Base-by-base conservation (phyloP, 495 filamentous ascomycete genomes). In the Xylaria cubensis region DNA sequence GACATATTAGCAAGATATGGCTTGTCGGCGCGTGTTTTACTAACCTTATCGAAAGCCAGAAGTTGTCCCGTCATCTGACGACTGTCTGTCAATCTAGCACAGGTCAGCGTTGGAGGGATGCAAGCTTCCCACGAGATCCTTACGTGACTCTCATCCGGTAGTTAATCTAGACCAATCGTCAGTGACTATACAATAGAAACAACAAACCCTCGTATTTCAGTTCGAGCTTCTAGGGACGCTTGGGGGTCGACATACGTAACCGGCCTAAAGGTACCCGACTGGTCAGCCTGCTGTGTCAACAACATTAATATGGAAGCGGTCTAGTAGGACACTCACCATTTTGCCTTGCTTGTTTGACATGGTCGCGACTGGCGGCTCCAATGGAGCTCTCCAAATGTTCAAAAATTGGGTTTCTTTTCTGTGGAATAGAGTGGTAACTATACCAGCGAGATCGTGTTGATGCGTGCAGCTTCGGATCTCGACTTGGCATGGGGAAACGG, bases 301-400 rank as follows among this genome's bases (percentile, higher is more conserved):
- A 82, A 73, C 68, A 75, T 79, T 80, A 81, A 80, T 80, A 84
- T 46, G 72, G 69, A 82, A 74, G 74, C 75, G 77, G 71, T 77
- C 68, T 69, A 75, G 74, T 73, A 71, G 76, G 65, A 66, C 82
- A 89, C 94, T 91, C 86, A 98, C 96, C 96, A 99, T 98, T 88
- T 98, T 98, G 82, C 96, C 96, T 80, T 97, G 93, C 82, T 97
- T 97, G 88, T 97, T 97, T 91, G 97, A 95, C 84, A 82, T 92
- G 82, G 79, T 84, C 75, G 76, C 80, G 81, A 78, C 83, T 86
- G 86, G 87, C 87, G 89, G 89, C 86, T 88, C 88, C 82, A 66
- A 74, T 85, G 90, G 91, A 92, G 91, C 91, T 88, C 85, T 73
- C 73, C 73, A 64, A 77, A 19, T 44, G 69, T 82, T 84, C 79